A percentile compares a stretch with the other conserved stretches of the same genome.
Conservation (phyloP, 1,284 basidiomycete genomes). For the Rhodotorula glutinis region DNA sequence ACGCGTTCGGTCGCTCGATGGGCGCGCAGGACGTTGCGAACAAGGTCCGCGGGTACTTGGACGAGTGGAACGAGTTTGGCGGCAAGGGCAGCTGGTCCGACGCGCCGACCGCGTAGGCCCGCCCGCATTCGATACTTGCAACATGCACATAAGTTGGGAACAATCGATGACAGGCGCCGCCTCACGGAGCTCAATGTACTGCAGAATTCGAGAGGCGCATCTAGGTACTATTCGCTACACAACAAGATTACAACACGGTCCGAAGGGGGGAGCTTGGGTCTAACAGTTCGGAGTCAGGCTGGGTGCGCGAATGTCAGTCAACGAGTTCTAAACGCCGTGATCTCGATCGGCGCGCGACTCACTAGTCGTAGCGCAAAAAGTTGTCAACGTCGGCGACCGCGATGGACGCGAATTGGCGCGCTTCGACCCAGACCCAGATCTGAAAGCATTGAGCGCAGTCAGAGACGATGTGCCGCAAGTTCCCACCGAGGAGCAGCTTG, state of each 20-base stretch:
- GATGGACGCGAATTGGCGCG: constrained; percentile 74
- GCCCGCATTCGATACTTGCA: too few species aligned
- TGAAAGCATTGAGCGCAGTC: constrained; percentile 44
- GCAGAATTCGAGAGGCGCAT: not conserved
- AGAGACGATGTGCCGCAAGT: not conserved
- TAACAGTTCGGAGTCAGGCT: not conserved
- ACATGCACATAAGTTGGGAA: too few species aligned
- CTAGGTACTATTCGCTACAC: not conserved
- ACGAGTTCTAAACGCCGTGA: not conserved
- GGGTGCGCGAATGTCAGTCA: not conserved
- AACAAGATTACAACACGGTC: not conserved
- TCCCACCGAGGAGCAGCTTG: too few species aligned
- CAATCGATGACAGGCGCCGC: too few species aligned
- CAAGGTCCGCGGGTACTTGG: constrained; percentile 56
- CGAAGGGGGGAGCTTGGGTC: not conserved
- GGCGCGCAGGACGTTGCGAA: constrained; percentile 64
- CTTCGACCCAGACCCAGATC: constrained; percentile 90
- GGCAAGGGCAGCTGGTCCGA: constrained; percentile 31
- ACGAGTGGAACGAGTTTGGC: constrained; percentile 51
- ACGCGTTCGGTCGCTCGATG: constrained; percentile 88
- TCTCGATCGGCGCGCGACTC: not conserved
- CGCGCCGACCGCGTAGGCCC: not conserved
- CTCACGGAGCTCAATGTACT: too few species aligned
- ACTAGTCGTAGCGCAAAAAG: constrained; percentile 41
- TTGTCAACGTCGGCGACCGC: constrained; percentile 74